phyloP scores from a whole-genome alignment of 2,329 filamentous ascomycete genomes.

The Mycocentrospora acerina region DNA sequence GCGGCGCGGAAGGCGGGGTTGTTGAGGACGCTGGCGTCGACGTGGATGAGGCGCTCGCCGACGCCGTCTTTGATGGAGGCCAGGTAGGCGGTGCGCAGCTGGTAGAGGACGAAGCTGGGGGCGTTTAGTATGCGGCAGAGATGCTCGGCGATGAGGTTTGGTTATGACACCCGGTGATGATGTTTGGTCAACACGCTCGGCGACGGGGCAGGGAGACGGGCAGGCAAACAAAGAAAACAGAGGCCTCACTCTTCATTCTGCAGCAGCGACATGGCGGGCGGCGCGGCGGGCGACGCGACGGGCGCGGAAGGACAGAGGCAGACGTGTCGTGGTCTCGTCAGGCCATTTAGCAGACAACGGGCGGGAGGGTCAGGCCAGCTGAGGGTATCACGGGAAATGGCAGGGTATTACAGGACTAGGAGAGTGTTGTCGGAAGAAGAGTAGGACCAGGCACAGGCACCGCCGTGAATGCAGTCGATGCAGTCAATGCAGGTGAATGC shows the following conservation, averaged over 20 bases:
- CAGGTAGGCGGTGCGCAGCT: constrained; percentile 78
- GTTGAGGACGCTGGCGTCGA: constrained; percentile 78
- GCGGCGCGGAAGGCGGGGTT: constrained; percentile 80
- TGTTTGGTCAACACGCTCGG: too few species aligned
- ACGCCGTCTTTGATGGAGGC: constrained; percentile 80
- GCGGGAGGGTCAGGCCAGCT: constrained; percentile 34
- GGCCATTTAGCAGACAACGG: constrained; percentile 2
- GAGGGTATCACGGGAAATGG: constrained; percentile 9
- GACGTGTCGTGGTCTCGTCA: constrained; percentile 18
- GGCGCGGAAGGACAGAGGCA: too few species aligned
- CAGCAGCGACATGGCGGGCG: constrained; percentile 44
- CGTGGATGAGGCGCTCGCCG: constrained; percentile 78
- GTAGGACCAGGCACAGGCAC: too few species aligned
- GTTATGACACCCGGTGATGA: too few species aligned
- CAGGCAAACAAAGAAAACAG: background rate
- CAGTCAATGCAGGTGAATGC: too few species aligned
- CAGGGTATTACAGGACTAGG: background rate
- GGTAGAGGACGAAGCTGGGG: constrained; percentile 74
- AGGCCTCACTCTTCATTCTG: constrained; percentile 48
- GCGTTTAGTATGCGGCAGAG: constrained; percentile 24
- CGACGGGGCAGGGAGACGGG: constrained; percentile 6
- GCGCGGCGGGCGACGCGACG: too few species aligned
- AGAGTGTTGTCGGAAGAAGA: background rate
- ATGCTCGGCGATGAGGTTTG: too few species aligned
- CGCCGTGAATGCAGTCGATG: too few species aligned